Base-by-base conservation (phyloP, 1,284 basidiomycete species). In the Amylostereum areolatum region DNA sequence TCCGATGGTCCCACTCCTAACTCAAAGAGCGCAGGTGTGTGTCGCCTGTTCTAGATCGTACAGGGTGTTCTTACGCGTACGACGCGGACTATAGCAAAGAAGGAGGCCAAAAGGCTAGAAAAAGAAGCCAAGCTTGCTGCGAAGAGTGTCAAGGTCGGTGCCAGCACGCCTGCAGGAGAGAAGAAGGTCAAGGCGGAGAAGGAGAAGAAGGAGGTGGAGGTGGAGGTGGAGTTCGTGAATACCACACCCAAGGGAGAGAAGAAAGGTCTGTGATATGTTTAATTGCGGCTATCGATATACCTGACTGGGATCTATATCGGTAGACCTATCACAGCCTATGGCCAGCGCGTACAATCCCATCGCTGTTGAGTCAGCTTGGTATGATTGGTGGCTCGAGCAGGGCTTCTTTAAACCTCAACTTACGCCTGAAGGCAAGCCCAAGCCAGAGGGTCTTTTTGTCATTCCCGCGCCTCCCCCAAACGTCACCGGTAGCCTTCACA, bases 381-480 rank as follows among this genome's bases (percentile, higher is more conserved):
- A 97, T 64, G 92, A 96, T 61, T 99, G 97, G 97, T 99, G 97
- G 97, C 76, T 85, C 49, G 80, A 84, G 29, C 77, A 89, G 64
- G 91, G 91, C 9, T 97, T 87, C 77, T 99, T 98, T 77, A 78
- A 84, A 57, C 97, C 97, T 1, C 77, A 83, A 51, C 71, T 85
- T 55, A 73, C 75, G 7, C 59, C 74, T 9, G 74, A 86, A 55
- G 83, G 83, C 45, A 74, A 74, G 9, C 59, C 72, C 33, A 78
- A 78, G 50, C 68, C 77, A 2, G 78, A 84, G 53, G 89, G 85
- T 29, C 69, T 75, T 6, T 99, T 99, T 65, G 86, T 95, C 54
- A 83, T 99, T 44, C 90, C 95, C 1, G 79, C 85, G 4, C 97
- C 97, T 31, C 97, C 97, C 9, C 97, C 97, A n/a, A 99, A 99